Percentiles rank a stretch among this genome's conserved stretches.
phyloP scores from a whole-genome alignment of 345 rosid species.

The Aurinia saxatilis region DNA sequence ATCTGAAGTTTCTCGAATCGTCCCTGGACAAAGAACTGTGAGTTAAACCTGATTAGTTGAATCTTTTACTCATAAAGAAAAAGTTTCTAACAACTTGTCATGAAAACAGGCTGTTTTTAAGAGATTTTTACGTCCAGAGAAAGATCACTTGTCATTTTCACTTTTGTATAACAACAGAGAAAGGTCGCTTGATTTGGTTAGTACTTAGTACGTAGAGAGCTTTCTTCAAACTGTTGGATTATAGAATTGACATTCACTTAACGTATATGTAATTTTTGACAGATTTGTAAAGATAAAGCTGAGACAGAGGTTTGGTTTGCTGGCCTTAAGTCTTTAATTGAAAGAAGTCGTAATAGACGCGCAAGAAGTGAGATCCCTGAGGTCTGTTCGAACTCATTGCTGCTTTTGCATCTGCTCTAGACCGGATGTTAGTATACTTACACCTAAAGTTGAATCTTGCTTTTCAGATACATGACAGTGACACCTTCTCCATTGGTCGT shows the following conservation, averaged over 20 bases:
- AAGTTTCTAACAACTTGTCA: not conserved
- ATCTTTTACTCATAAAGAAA: not conserved
- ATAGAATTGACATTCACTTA: not conserved
- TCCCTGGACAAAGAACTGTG: constrained; percentile 96
- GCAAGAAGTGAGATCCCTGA: constrained; percentile 63
- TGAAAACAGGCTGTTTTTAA: constrained; percentile 76
- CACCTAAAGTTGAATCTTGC: not conserved
- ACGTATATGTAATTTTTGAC: not conserved
- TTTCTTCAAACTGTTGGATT: not conserved
- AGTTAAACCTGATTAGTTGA: constrained; percentile 21
- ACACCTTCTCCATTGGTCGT: constrained; percentile 37
- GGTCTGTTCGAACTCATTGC: constrained; percentile 51
- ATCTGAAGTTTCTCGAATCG: constrained; percentile 51
- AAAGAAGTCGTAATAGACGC: constrained; percentile 42
- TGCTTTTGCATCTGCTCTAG: no score
- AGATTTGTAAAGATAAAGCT: constrained; percentile 96
- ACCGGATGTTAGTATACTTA: no score
- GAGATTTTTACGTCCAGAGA: constrained; percentile 90
- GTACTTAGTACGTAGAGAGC: constrained; percentile 16
- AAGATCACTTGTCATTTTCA: constrained; percentile 89
- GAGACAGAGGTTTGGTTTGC: constrained; percentile 92
- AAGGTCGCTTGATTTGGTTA: constrained; percentile 96
- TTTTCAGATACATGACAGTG: constrained; percentile 53
- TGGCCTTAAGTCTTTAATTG: constrained; percentile 60
- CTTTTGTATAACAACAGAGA: constrained; percentile 84